phyloP scores from a whole-genome alignment of 805 yeast species.

The Dipodascopsis uninucleata region DNA sequence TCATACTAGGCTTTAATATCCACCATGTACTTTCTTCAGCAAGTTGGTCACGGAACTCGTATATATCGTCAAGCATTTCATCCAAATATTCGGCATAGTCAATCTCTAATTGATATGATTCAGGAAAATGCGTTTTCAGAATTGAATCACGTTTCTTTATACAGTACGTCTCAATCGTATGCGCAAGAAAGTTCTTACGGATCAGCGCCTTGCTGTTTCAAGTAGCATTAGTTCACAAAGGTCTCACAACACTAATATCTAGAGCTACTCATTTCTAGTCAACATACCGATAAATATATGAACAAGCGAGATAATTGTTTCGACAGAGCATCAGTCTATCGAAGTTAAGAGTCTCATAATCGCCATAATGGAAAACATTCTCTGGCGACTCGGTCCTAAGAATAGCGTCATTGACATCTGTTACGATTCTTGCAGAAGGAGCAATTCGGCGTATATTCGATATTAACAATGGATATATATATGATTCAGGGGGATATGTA shows the following conservation, averaged over 20 bases:
- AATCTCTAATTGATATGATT: constrained; percentile 73
- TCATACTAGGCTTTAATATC: constrained; percentile 95
- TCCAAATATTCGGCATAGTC: constrained; percentile 96
- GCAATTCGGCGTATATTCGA: constrained; percentile 35
- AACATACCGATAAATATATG: constrained; percentile 59
- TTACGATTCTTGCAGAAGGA: constrained; percentile 37
- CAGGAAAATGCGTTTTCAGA: constrained; percentile 62
- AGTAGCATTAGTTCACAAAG: too few species aligned
- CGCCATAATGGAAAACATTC: constrained; percentile 73
- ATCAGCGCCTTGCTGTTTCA: constrained; percentile 70
- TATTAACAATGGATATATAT: constrained; percentile 42
- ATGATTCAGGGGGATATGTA: constrained; percentile 39
- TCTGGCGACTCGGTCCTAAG: constrained; percentile 23
- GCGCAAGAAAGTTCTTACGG: constrained; percentile 83
- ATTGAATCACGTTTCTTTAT: constrained; percentile 72
- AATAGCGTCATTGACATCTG: constrained; percentile 29
- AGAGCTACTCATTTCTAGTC: neutral
- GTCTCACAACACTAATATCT: neutral
- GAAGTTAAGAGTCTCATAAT: constrained; percentile 82
- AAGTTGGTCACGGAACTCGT: constrained; percentile 78
- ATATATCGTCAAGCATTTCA: constrained; percentile 87
- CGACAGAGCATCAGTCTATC: constrained; percentile 52
- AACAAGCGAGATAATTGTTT: constrained; percentile 58
- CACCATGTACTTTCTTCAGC: constrained; percentile 54
- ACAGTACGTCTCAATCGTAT: constrained; percentile 68